These are phyloP conservation scores for Lepidopterella palustris DNA, from an alignment of 495 filamentous ascomycete genomes.

Conservation along the genomic window DNA sequence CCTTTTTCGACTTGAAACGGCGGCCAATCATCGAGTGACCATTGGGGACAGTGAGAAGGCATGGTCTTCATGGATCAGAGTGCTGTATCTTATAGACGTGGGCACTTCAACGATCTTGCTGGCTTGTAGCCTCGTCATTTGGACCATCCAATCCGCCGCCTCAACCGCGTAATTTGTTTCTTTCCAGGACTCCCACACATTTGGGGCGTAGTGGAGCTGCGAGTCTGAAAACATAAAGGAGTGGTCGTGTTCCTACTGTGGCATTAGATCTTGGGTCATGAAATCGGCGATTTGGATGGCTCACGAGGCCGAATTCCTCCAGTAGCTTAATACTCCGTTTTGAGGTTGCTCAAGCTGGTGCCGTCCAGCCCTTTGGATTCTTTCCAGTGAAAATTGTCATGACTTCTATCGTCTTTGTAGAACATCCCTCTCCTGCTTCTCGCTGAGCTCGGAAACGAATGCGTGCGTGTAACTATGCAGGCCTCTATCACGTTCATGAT, in stretches of 20 bases:
- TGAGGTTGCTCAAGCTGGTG: constrained; percentile 35
- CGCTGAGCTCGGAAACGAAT: constrained; percentile 11
- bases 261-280: background rate
- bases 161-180: constrained; percentile 39
- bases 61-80: too few species aligned
- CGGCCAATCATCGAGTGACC: constrained; percentile 46
- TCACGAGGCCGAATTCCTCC: constrained; percentile 14
- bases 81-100: too few species aligned
- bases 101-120: constrained; percentile 46
- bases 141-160: constrained; percentile 42
- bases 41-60: too few species aligned
- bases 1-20: constrained; percentile 30
- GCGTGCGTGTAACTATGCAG: constrained; percentile 36
- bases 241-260: constrained; percentile 35
- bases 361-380: constrained; percentile 28
- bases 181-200: constrained; percentile 26
- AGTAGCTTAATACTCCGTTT: constrained; percentile 37
- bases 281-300: background rate
- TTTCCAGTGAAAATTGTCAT: constrained; percentile 27
- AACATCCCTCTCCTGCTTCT: constrained; percentile 29
- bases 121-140: constrained; percentile 32
- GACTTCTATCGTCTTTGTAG: constrained; percentile 22
- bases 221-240: constrained; percentile 47
- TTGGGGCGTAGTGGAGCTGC: constrained; percentile 42
- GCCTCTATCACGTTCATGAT: constrained; percentile 16